A percentile compares a stretch with the other conserved stretches of the same genome.
phyloP scores from a whole-genome alignment of 106 monocot genomes.

The Apostasia shenzhenica region DNA sequence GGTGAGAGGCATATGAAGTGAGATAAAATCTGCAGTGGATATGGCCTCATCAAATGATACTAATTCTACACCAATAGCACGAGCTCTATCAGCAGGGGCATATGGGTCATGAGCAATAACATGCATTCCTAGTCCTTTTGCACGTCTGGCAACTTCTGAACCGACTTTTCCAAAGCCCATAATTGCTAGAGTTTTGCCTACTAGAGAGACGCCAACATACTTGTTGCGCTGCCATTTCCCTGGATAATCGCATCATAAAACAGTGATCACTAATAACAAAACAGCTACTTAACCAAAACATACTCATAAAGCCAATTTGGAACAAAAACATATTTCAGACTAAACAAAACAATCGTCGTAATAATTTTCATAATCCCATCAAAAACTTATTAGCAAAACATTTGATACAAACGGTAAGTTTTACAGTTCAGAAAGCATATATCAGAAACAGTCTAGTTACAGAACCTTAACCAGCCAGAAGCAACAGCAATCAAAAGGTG shows the following conservation, averaged over 20 bases:
- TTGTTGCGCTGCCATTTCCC: slow-evolving; percentile 89
- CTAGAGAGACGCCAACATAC: slow-evolving; percentile 82
- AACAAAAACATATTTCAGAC: no score
- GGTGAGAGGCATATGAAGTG: slow-evolving; percentile 90
- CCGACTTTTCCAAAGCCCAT: slow-evolving; percentile 95
- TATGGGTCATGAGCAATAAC: slow-evolving; percentile 86
- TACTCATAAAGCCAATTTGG: no score
- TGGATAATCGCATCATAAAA: slow-evolving; percentile 9
- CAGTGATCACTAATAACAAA: neutral
- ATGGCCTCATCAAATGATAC: slow-evolving; percentile 85
- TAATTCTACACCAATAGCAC: slow-evolving; percentile 76
- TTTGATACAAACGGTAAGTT: no score
- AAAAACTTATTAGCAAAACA: no score
- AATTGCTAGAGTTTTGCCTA: slow-evolving; percentile 76
- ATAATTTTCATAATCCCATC: no score
- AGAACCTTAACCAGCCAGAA: no score
- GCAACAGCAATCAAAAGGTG: no score
- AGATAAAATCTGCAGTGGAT: slow-evolving; percentile 71
- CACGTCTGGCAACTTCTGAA: slow-evolving; percentile 79
- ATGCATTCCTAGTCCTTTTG: slow-evolving; percentile 85
- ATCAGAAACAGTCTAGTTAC: no score
- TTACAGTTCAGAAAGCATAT: no score
- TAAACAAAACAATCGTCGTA: no score
- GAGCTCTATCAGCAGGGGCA: slow-evolving; percentile 74
- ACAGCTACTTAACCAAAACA: neutral